A percentile compares a stretch with the other conserved stretches of the same genome.
phyloP scores from a whole-genome alignment of 164 flowering plant genomes.

The Magnolia changhungtana region DNA sequence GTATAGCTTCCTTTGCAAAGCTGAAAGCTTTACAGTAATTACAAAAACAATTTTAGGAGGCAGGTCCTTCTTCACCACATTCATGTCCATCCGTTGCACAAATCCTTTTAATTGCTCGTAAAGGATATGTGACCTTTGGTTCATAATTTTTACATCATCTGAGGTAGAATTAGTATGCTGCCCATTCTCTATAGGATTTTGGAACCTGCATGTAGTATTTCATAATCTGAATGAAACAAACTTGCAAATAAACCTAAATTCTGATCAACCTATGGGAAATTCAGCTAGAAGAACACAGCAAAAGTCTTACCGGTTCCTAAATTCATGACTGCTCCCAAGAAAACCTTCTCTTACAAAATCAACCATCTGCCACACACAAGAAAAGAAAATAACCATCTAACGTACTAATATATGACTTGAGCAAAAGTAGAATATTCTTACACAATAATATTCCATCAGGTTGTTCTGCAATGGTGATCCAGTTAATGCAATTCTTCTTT shows the following conservation, averaged over 20 bases:
- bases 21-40: constrained; percentile 85
- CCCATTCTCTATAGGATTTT: constrained; percentile 96
- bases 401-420: constrained; percentile 2
- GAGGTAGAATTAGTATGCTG: constrained; percentile 91
- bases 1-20: constrained; percentile 79
- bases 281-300: not conserved
- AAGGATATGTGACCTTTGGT: constrained; percentile 93
- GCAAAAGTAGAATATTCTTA: constrained; percentile 35
- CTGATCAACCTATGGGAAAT: not conserved
- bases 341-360: constrained; percentile 99
- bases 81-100: constrained; percentile 97
- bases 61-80: constrained; percentile 86
- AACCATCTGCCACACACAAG: constrained; percentile 72
- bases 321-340: constrained; percentile 96
- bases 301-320: constrained; percentile 74
- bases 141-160: constrained; percentile 92
- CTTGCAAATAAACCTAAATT: not conserved
- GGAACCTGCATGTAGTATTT: constrained; percentile 58
- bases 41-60: constrained; percentile 98
- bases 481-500: constrained; percentile 93
- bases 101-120: constrained; percentile 95
- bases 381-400: not conserved
- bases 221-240: not conserved
- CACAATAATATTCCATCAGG: constrained; percentile 98
- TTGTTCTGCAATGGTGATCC: constrained; percentile 99